These are phyloP conservation scores for Passiflora organensis DNA, from an alignment of 345 rosid genomes.

Conservation along the genomic window DNA sequence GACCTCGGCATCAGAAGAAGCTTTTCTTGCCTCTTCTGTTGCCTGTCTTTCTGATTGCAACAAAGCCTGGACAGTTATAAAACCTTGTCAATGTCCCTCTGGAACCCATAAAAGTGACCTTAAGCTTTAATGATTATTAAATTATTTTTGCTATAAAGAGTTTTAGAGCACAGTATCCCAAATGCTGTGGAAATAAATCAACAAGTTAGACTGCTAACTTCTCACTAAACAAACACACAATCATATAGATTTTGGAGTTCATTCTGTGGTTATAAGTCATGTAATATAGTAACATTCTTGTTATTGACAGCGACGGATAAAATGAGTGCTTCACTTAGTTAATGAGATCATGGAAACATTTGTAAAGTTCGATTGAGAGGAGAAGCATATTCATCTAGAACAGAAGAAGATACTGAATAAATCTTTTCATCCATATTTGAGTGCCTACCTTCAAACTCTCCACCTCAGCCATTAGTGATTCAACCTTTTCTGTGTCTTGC, in stretches of 20 bases:
- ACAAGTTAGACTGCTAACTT: too few relatives aligned
- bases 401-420: background rate
- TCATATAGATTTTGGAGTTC: background rate
- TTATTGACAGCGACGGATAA: background rate
- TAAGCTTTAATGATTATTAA: background rate
- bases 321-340: background rate
- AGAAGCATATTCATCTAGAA: too few relatives aligned
- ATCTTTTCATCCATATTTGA: conserved; percentile 5
- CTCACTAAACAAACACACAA: background rate
- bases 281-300: background rate
- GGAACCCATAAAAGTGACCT: conserved; percentile 3
- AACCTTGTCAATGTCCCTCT: conserved; percentile 10
- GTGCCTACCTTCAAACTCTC: conserved; percentile 74
- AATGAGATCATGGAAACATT: too few relatives aligned
- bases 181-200: too few relatives aligned
- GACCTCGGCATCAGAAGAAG: conserved; percentile 52
- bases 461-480: conserved; percentile 57
- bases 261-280: background rate
- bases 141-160: background rate
- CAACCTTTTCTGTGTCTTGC: conserved; percentile 84
- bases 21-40: conserved; percentile 60
- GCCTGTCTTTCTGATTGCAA: conserved; percentile 60
- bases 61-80: conserved; percentile 43
- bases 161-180: too few relatives aligned
- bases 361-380: too few relatives aligned